Evolutionary conservation across 164 flowering plant species (phyloP), one percentile per base, ranked within the genome.

Genomic region (Piper longum): DNA sequence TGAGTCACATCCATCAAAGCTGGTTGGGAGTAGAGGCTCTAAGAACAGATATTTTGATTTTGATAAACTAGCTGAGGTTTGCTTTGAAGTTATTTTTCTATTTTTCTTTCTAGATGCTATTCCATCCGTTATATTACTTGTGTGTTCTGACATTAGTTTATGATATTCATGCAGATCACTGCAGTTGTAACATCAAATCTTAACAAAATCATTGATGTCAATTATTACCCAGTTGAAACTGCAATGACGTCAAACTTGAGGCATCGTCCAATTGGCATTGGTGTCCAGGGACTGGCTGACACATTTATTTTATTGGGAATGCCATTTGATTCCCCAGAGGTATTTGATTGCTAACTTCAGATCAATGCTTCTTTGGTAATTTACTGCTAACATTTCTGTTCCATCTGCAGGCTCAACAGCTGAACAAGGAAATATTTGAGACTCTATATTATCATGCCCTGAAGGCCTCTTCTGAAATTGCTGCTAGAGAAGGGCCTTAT

Each of bases 311-410:
- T 95, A 71, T 86, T 95, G 68, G 99, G 99, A 62, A 87, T 95
- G 97, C 71, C 99, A 65, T 95, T 95, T 87, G 99, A 95, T 69
- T 91, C 97, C 2, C 83, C 79, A 7, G 96, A 91, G 98, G 97
- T 93, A 40, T 39, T 16, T 56, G 14, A 57, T 19, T 18, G 58
- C 26, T 3, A 57, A 57, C 3, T 36, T 7, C 43, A 48, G 26
- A 70, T 61, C 52, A 26, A 13, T n/a, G 3, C 9, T 57, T 57
- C 4, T 56, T 56, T 19, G 17, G 19, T 7, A 17, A 56, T 56
- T 48, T 12, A 12, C 48, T 48, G 9, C 14, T 48, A 14, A 48
- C 52, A 48, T 48, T 48, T 48, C 52, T 48, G 3, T 9, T 48
- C 14, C 12, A 48, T 48, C 41, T 69, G 42, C 79, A 91, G 95